Evolutionary conservation across 768 basidiomycete genomes (phyloP).

Genomic region (Gloeostereum incarnatum): DNA sequence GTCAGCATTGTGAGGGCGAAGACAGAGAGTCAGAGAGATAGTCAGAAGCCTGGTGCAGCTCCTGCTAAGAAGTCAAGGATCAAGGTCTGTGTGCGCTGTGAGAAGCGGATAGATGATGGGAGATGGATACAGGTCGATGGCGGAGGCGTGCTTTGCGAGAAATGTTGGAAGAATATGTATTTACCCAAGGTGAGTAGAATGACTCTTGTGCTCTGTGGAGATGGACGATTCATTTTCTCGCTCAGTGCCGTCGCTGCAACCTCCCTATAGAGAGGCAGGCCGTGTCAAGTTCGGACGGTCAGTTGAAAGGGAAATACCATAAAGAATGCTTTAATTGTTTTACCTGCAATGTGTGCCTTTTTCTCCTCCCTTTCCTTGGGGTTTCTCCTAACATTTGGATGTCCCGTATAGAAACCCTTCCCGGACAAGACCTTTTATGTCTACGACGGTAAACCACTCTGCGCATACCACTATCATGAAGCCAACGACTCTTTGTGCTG

Average conservation of each 20-base stretch:
- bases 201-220: conserved; percentile 3
- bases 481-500: conserved; percentile 85
- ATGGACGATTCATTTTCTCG: conserved; percentile 5
- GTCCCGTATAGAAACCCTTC: conserved; percentile 71
- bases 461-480: conserved; percentile 90
- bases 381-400: background rate
- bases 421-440: conserved; percentile 91
- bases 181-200: conserved; percentile 65
- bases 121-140: conserved; percentile 75
- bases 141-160: conserved; percentile 76
- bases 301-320: conserved; percentile 94
- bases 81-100: conserved; percentile 60
- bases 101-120: conserved; percentile 63
- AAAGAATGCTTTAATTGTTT: conserved; percentile 86
- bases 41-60: conserved; percentile 7
- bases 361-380: conserved; percentile 3
- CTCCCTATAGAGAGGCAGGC: conserved; percentile 86
- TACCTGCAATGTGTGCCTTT: conserved; percentile 15
- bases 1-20: conserved; percentile 41
- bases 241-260: conserved; percentile 86
- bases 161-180: conserved; percentile 96
- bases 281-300: conserved; percentile 86
- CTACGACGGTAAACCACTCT: conserved; percentile 82
- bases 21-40: conserved; percentile 25
- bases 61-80: conserved; percentile 18